These are phyloP conservation scores for Penstemon barbatus DNA, from an alignment of 257 asterid genomes.

Conservation along the genomic window DNA sequence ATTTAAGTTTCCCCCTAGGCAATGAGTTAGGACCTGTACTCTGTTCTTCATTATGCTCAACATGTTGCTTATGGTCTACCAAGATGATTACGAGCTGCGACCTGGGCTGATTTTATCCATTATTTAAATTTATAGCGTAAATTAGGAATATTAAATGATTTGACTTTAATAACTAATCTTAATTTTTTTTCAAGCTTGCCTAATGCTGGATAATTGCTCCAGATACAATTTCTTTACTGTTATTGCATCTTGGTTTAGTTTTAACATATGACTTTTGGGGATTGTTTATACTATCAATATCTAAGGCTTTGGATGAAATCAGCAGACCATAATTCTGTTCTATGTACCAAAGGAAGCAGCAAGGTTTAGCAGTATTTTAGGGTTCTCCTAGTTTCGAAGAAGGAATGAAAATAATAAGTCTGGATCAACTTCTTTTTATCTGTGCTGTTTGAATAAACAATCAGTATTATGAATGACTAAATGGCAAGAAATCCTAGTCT, in stretches of 20 bases:
- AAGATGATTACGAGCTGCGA: too few relatives aligned
- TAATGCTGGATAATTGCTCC: constrained; percentile 5
- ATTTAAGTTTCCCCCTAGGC: constrained; percentile 5
- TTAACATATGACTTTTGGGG: background rate
- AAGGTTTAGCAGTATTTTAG: background rate
- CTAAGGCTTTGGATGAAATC: background rate
- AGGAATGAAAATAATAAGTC: background rate
- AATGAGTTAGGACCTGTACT: background rate
- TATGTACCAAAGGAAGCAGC: constrained; percentile 1
- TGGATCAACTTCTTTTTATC: constrained; percentile 6
- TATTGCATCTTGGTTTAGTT: background rate
- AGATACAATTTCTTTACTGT: constrained; percentile 2
- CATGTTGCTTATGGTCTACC: too few relatives aligned
- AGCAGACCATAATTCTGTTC: too few relatives aligned
- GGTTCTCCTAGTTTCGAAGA: background rate
- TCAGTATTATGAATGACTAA: constrained; percentile 10
- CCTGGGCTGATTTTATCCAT: too few relatives aligned
- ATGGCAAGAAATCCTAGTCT: constrained; percentile 9
- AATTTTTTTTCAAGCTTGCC: constrained; percentile 7
- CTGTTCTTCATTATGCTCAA: background rate
- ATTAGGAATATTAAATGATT: background rate
- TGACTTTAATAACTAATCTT: constrained; percentile 10
- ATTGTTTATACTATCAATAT: constrained; percentile 16
- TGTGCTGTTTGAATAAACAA: constrained; percentile 6
- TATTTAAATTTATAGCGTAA: constrained; percentile 1